phyloP scores from a whole-genome alignment of 2,329 filamentous ascomycete species.

The Cladophialophora chaetospira region DNA sequence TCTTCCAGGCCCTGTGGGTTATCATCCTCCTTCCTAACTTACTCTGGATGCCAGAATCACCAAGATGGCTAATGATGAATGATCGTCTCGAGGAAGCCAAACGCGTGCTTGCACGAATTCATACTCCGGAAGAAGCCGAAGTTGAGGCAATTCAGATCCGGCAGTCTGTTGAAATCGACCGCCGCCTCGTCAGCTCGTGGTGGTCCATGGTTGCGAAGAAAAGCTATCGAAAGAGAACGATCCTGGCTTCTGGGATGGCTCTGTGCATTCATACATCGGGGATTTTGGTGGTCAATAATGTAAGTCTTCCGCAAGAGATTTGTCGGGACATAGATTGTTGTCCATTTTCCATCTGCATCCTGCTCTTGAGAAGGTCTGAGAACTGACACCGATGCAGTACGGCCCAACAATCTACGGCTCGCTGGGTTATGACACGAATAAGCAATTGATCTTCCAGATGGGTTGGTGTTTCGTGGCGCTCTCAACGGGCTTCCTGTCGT shows the following conservation, averaged over 20 bases:
- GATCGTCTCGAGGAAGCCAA: conserved; percentile 55
- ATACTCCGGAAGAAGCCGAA: conserved; percentile 9
- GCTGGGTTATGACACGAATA: conserved; percentile 46
- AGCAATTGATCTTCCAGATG: conserved; percentile 24
- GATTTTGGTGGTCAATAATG: conserved; percentile 44
- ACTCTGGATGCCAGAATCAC: conserved; percentile 57
- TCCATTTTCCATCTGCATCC: too few relatives aligned
- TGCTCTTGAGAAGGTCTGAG: too few relatives aligned
- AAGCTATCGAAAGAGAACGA: conserved; percentile 24
- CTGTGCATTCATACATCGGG: conserved; percentile 41
- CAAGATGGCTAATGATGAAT: conserved; percentile 60
- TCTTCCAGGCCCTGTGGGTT: conserved; percentile 18
- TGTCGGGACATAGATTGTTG: too few relatives aligned
- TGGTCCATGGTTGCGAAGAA: conserved; percentile 22
- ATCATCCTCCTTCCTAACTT: conserved; percentile 35
- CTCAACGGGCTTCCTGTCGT: conserved; percentile 13
- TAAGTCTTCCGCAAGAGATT: neutral
- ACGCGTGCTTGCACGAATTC: conserved; percentile 34
- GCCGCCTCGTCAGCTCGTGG: conserved; percentile 18
- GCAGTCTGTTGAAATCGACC: conserved; percentile 8
- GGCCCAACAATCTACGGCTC: conserved; percentile 48
- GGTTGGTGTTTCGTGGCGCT: conserved; percentile 24
- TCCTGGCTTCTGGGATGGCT: conserved; percentile 18
- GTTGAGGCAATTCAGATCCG: conserved; percentile 16
- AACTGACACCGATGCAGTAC: too few relatives aligned